Evolutionary conservation across 2,329 filamentous ascomycete genomes (phyloP).

Genomic region (Ceratocystis lukuohia): DNA sequence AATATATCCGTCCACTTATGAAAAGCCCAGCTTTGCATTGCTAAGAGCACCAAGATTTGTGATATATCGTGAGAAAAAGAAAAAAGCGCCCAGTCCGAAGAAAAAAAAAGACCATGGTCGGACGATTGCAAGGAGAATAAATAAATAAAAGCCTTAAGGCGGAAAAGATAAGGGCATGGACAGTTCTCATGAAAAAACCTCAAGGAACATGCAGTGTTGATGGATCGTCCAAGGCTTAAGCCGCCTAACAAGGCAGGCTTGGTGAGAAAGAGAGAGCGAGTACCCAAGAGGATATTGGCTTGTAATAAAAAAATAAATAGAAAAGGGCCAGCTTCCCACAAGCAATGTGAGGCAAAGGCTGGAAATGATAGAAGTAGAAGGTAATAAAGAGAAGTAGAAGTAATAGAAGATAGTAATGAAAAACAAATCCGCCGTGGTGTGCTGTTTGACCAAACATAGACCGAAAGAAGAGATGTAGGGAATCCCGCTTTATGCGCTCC

Average conservation of each 20-base stretch:
- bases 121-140: slow-evolving; percentile 1
- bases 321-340: not conserved
- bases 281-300: not conserved
- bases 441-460: slow-evolving; percentile 20
- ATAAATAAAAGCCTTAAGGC: not conserved
- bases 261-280: not conserved
- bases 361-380: not conserved
- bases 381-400: slow-evolving; percentile 6
- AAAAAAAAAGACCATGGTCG: not conserved
- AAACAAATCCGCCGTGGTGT: slow-evolving; percentile 14
- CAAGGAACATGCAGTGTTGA: too few species aligned
- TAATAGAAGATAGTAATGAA: not conserved
- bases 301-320: not conserved
- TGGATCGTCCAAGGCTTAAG: not conserved
- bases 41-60: not conserved
- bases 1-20: not conserved
- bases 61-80: slow-evolving; percentile 10
- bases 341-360: not conserved
- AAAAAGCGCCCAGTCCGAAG: not conserved
- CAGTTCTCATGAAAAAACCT: not conserved
- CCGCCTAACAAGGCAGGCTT: not conserved
- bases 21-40: slow-evolving; percentile 5
- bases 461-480: slow-evolving; percentile 13
- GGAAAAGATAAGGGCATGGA: not conserved
- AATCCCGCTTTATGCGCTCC: not conserved